Conservation (phyloP, 176 grass and related monocot genomes). For the Raddia guianensis region DNA sequence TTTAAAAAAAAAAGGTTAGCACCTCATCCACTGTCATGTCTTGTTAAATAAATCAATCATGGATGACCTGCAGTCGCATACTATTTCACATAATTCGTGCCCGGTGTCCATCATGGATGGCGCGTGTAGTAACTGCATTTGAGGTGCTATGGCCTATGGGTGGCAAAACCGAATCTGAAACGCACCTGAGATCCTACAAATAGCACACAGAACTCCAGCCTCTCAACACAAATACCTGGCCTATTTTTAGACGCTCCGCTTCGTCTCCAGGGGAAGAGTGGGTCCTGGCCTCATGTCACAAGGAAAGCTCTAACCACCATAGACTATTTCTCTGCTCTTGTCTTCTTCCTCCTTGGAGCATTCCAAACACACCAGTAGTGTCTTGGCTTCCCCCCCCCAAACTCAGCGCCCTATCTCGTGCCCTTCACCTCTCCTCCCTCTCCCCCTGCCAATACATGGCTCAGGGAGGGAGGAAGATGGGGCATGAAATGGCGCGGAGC, state of each 20-base stretch:
- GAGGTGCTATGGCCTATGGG: not conserved
- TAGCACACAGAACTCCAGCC: conserved; percentile 38
- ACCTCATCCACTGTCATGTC: conserved; percentile 10
- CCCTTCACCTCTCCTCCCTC: conserved; percentile 72
- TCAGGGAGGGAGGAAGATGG: conserved; percentile 47
- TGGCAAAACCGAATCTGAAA: not conserved
- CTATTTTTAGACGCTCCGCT: conserved; percentile 39
- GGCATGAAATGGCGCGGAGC: conserved; percentile 49
- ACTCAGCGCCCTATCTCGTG: conserved; percentile 32
- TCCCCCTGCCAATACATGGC: conserved; percentile 23
- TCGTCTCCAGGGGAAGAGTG: conserved; percentile 16
- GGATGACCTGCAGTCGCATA: conserved; percentile 10
- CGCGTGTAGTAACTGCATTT: conserved; percentile 30
- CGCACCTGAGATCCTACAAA: conserved; percentile 43
- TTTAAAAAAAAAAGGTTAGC: not conserved
- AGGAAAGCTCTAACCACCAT: conserved; percentile 46
- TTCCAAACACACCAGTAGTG: conserved; percentile 25
- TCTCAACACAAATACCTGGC: conserved; percentile 23
- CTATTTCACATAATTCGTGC: conserved; percentile 31
- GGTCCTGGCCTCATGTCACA: conserved; percentile 43
- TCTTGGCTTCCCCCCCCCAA: conserved; percentile 35
- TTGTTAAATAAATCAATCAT: conserved; percentile 31
- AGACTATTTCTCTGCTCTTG: conserved; percentile 13
- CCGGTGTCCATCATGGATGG: conserved; percentile 31
- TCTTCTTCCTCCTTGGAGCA: conserved; percentile 43